phyloP scores from a whole-genome alignment of 2,329 filamentous ascomycete genomes.

The Colletotrichum sp. region DNA sequence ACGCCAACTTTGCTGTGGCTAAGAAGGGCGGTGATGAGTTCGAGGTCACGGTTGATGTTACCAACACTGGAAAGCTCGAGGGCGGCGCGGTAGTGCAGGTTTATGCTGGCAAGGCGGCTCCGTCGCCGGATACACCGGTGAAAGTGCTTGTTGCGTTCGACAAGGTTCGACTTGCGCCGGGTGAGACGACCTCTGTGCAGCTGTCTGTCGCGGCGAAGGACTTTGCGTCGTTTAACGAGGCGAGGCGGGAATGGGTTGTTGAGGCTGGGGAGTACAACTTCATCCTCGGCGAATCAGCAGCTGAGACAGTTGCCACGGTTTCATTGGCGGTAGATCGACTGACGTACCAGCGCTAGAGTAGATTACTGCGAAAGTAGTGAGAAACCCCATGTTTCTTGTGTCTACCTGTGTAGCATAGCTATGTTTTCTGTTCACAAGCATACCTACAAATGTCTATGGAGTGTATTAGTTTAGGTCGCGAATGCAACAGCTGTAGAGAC shows the following conservation, averaged over 20 bases:
- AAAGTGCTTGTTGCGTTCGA: constrained; percentile 35
- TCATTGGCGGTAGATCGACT: not conserved
- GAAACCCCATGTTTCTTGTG: no score
- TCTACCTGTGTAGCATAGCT: no score
- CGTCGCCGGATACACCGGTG: constrained; percentile 20
- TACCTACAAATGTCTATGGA: no score
- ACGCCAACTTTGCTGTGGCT: constrained; percentile 47
- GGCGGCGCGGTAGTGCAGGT: constrained; percentile 63
- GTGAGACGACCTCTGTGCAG: constrained; percentile 19
- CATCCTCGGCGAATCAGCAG: constrained; percentile 28
- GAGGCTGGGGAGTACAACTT: constrained; percentile 30
- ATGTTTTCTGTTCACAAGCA: no score
- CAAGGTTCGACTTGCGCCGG: constrained; percentile 29
- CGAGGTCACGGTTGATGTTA: constrained; percentile 55
- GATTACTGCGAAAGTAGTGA: no score
- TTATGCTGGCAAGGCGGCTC: constrained; percentile 41
- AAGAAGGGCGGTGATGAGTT: constrained; percentile 42
- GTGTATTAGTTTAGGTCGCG: no score
- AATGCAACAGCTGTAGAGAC: no score
- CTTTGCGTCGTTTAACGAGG: constrained; percentile 31
- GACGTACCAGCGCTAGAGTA: not conserved
- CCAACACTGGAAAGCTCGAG: constrained; percentile 60
- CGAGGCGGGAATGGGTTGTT: constrained; percentile 29
- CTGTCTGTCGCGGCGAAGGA: constrained; percentile 27
- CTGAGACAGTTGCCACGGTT: constrained; percentile 21